A percentile compares a stretch with the other conserved stretches of the same genome.
phyloP scores from a whole-genome alignment of 2,329 filamentous ascomycete species.

The Pseudofabraea citricarpa region DNA sequence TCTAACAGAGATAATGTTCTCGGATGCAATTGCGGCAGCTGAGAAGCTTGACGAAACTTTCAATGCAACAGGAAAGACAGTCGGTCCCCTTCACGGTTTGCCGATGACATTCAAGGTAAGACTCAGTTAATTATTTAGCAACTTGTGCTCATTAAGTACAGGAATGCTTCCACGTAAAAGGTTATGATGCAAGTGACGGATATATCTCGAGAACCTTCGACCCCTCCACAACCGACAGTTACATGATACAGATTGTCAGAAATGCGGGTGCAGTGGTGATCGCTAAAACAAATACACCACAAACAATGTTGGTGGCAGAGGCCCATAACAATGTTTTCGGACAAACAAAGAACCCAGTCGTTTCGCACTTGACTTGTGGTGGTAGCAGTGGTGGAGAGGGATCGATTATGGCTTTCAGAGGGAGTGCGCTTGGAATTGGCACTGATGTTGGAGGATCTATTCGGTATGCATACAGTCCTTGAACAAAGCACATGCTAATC shows the following conservation, averaged over 20 bases:
- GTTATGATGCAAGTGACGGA: slow-evolving; percentile 79
- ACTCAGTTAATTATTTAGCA: neutral
- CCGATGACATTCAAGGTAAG: slow-evolving; percentile 47
- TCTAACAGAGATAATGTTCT: slow-evolving; percentile 42
- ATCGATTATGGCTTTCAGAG: slow-evolving; percentile 72
- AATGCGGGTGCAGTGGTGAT: slow-evolving; percentile 84
- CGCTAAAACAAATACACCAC: slow-evolving; percentile 84
- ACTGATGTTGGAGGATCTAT: slow-evolving; percentile 88
- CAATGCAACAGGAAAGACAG: slow-evolving; percentile 30
- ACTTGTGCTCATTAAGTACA: slow-evolving; percentile 30
- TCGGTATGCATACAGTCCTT: slow-evolving; percentile 65
- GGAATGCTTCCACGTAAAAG: slow-evolving; percentile 69
- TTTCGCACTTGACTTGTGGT: slow-evolving; percentile 73
- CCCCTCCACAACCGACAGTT: slow-evolving; percentile 59
- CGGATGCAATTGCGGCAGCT: slow-evolving; percentile 26
- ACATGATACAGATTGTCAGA: slow-evolving; percentile 68
- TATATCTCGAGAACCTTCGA: slow-evolving; percentile 68
- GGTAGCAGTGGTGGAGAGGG: slow-evolving; percentile 69
- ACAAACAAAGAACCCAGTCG: slow-evolving; percentile 72
- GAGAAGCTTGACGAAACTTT: slow-evolving; percentile 38
- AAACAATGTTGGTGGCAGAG: slow-evolving; percentile 45
- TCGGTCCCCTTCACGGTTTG: slow-evolving; percentile 57
- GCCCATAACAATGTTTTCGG: slow-evolving; percentile 66
- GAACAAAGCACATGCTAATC: slow-evolving; percentile 69
- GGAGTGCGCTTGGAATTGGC: slow-evolving; percentile 73